phyloP scores from a whole-genome alignment of 192 early-diverging fungal genomes.

The Bifiguratus adelaidae region DNA sequence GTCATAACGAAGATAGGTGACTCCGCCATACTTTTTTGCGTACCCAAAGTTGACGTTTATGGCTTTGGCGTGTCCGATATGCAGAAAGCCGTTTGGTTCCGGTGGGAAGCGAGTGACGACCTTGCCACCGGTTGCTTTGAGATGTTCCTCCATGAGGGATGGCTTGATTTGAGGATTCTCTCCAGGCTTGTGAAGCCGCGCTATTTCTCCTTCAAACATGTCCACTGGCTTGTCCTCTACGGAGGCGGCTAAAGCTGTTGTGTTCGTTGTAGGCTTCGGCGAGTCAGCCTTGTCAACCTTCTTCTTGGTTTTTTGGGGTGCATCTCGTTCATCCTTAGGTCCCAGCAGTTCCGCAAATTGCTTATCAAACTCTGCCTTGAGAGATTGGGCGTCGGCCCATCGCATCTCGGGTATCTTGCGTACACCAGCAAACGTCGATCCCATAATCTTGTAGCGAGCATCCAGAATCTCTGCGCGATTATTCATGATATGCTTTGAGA shows the following conservation, averaged over 20 bases:
- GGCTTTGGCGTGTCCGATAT: slow-evolving; percentile 99
- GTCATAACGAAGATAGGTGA: slow-evolving; percentile 75
- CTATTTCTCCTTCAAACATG: slow-evolving; percentile 91
- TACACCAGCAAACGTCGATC: slow-evolving; percentile 61
- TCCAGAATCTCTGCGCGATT: slow-evolving; percentile 61
- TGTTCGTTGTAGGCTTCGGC: slow-evolving; percentile 16
- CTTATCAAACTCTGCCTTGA: slow-evolving; percentile 84
- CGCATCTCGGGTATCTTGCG: slow-evolving; percentile 55
- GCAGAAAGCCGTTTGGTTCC: slow-evolving; percentile 97
- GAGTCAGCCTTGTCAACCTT: slow-evolving; percentile 38
- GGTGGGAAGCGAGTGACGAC: slow-evolving; percentile 99
- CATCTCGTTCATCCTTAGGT: slow-evolving; percentile 97
- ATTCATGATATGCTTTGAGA: slow-evolving; percentile 51
- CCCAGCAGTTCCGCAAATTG: slow-evolving; percentile 80
- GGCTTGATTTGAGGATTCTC: slow-evolving; percentile 95
- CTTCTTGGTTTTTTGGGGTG: slow-evolving; percentile 48
- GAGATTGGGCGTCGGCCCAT: slow-evolving; percentile 83
- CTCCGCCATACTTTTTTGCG: slow-evolving; percentile 79
- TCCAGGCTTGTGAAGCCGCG: slow-evolving; percentile 87
- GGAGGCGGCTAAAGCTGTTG: slow-evolving; percentile 14
- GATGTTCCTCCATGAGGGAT: slow-evolving; percentile 80
- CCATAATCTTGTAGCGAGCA: slow-evolving; percentile 81
- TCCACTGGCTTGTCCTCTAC: slow-evolving; percentile 57
- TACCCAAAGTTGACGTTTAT: slow-evolving; percentile 99
- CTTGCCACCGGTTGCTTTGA: slow-evolving; percentile 79